Conservation (phyloP, 768 basidiomycete genomes). For the Mycena vitilis region DNA sequence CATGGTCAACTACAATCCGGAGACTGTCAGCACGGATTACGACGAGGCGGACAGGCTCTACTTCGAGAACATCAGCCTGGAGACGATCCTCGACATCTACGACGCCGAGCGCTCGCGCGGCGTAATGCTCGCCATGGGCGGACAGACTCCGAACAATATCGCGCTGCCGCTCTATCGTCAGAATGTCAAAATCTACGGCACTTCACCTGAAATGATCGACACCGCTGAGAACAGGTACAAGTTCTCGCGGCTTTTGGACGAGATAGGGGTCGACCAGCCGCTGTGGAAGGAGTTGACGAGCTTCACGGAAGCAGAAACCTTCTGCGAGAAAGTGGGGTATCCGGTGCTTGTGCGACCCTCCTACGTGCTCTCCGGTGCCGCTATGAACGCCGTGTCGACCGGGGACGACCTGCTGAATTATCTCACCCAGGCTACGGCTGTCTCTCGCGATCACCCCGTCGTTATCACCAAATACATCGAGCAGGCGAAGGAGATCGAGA, state of each 20-base stretch:
- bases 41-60: constrained; percentile 98
- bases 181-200: constrained; percentile 98
- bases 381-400: constrained; percentile 99
- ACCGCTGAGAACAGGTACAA: constrained; percentile 99
- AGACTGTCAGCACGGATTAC: constrained; percentile 99
- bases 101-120: constrained; percentile 90
- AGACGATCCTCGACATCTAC: constrained; percentile 97
- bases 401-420: constrained; percentile 91
- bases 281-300: constrained; percentile 96
- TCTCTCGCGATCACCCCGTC: constrained; percentile 96
- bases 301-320: constrained; percentile 86
- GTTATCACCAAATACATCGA: constrained; percentile 99
- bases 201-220: constrained; percentile 99
- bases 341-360: constrained; percentile 98
- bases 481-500: constrained; percentile 99
- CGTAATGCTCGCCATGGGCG: constrained; percentile 97
- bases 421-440: constrained; percentile 93
- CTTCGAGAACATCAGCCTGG: constrained; percentile 98
- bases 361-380: constrained; percentile 98
- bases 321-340: constrained; percentile 94
- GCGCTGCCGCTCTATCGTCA: constrained; percentile 95
- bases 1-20: constrained; percentile 99
- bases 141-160: constrained; percentile 99
- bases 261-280: constrained; percentile 98
- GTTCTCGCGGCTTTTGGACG: constrained; percentile 97